Base-by-base conservation (phyloP, 2,329 filamentous ascomycete species). In the Zarea fungicola region DNA sequence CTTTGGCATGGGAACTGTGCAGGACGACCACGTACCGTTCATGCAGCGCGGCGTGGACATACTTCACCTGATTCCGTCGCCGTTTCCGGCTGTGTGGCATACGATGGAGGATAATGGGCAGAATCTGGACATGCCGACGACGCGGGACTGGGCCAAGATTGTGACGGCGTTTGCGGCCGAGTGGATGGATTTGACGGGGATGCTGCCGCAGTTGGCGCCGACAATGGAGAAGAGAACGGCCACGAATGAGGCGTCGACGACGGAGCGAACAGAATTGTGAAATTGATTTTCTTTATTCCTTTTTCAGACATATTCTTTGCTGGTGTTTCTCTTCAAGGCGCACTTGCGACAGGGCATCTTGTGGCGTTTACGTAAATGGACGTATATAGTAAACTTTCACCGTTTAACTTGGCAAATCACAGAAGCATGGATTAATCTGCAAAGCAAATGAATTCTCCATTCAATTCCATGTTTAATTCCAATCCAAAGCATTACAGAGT, bases 11-110 rank as follows among this genome's bases (percentile, higher is more conserved):
- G 74, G 64, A 39, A 81, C 67, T 51, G 80, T 96, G 9, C 76
- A 83, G 54, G 93, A 99, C 62, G 93, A 99, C 61, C 93, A 99
- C 64, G 66, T 96, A 5, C 93, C 93, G 1, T 99, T 99, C 60
- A 82, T 97, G 76, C 72, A 72, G 29, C 80, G 89, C 29, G 93
- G 93, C 1, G 92, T 97, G 0, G 85, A 95, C 23, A 77, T 97
- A 14, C 66, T 99, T 50, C 93, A 99, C 68, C 67, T 99, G 22
- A 97, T 99, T 50, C 89, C 92, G 0, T 76, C 74, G 4, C 85
- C 85, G 0, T 97, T 97, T 62, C 91, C 91, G 1, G 39, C 56
- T 0, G 86, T 95, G 2, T 99, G 93, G 93, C 93, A 99, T 69
- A 85, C 75, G 1, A 81, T 90, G 59, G 71, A 83, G 0, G 93